Base-by-base conservation (phyloP, 2,329 filamentous ascomycete species). In the Akanthomyces dipterigenus region DNA sequence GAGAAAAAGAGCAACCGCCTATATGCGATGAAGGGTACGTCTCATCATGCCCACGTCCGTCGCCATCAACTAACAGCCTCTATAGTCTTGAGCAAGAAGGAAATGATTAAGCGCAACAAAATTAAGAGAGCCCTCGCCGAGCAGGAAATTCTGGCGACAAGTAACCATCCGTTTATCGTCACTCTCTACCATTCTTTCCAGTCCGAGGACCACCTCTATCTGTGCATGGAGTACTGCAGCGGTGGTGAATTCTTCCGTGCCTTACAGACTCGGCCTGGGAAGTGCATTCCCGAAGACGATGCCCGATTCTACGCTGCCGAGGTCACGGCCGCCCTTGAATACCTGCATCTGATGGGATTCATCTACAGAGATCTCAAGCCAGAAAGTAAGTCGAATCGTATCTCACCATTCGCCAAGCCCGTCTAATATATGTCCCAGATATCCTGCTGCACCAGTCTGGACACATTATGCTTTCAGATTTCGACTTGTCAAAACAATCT, bases 31-130 rank as follows among this genome's bases (percentile, higher is more conserved):
- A 99, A 99, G 78, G 93, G 93, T 97, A 74, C 67, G 81, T 74
- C 59, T 31, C 14, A 22, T 40, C 43, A 5, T 55, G 20, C 38
- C 8, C 12, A 24, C 20, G 48, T 18, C 42, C 8, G 11, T 8
- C 20, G 4, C 22, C 40, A 48, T 20, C 20, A 57, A 24, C 58
- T 38, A 51, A 53, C 60, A 49, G 34, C 28, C 16, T 53, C 8
- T 14, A 56, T 56, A 98, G 95, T 99, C 6, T 74, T 99, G 75
- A 98, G 93, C 82, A 99, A 99, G 78, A 97, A 98, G 81, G 95
- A 99, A 76, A 99, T 99, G 95, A 99, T 99, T 77, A 99, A 99
- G 80, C 89, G 95, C 62, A 99, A 99, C 82, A 99, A 99, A 83
- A 99, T 99, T 79, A 99, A 99, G 83, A 87, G 95, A 72, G 95